Evolutionary conservation across 192 early-diverging fungal species (phyloP).

Genomic region (Oehlia diaphana): DNA sequence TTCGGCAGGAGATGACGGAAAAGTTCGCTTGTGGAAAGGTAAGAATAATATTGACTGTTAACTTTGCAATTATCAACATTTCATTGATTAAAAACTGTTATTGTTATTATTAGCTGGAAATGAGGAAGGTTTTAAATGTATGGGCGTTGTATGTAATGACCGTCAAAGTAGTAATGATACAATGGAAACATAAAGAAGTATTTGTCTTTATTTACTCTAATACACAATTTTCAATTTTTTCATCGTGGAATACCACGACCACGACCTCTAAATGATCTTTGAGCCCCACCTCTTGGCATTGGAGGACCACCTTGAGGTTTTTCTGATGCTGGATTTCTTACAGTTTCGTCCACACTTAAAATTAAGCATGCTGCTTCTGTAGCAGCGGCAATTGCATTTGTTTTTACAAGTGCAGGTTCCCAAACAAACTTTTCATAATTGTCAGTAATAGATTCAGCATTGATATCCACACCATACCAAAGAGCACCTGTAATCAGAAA

Average conservation of each 20-base stretch:
- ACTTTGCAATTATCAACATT: slow-evolving; percentile 7
- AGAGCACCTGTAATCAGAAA: slow-evolving; percentile 48
- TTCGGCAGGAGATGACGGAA: slow-evolving; percentile 82
- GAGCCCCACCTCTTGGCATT: slow-evolving; percentile 50
- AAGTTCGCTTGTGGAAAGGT: slow-evolving; percentile 79
- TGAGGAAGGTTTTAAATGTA: slow-evolving; percentile 61
- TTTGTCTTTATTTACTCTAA: neutral
- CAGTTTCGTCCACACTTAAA: slow-evolving; percentile 95
- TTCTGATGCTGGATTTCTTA: slow-evolving; percentile 87
- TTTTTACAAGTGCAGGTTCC: slow-evolving; percentile 98
- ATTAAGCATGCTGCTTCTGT: slow-evolving; percentile 96
- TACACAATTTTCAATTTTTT: slow-evolving; percentile 33
- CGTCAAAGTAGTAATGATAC: slow-evolving; percentile 8
- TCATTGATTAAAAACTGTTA: slow-evolving; percentile 2
- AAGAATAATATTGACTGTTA: slow-evolving; percentile 15
- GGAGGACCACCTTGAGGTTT: slow-evolving; percentile 63
- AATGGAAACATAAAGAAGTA: slow-evolving; percentile 3
- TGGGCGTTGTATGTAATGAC: slow-evolving; percentile 48
- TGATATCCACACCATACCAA: slow-evolving; percentile 96
- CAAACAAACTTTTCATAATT: slow-evolving; percentile 94
- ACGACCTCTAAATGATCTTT: slow-evolving; percentile 57
- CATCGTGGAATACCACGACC: slow-evolving; percentile 68
- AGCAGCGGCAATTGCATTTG: slow-evolving; percentile 91
- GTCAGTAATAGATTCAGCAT: slow-evolving; percentile 82
- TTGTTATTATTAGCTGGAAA: slow-evolving; percentile 17